A percentile compares a stretch with the other conserved stretches of the same genome.
These are phyloP conservation scores for Casuarina cunninghamiana DNA, from an alignment of 306 rosid species.

Conservation along the genomic window DNA sequence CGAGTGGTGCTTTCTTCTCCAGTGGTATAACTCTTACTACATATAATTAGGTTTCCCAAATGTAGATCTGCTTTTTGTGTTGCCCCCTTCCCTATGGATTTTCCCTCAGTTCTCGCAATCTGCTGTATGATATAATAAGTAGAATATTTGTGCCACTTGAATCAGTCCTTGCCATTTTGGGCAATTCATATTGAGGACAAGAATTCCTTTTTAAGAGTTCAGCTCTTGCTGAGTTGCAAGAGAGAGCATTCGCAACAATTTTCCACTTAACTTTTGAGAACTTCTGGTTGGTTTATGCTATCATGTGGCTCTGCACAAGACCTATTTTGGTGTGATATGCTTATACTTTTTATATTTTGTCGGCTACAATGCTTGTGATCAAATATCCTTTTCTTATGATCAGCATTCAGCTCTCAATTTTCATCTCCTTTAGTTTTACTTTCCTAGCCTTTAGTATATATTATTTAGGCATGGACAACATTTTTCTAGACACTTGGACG, in stretches of 20 bases:
- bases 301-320: not conserved
- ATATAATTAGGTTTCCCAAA: not conserved
- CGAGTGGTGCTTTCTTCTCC: constrained; percentile 92
- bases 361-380: not conserved
- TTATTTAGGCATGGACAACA: not conserved
- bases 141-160: not conserved
- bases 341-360: not conserved
- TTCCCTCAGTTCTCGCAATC: not conserved
- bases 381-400: not conserved
- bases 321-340: not conserved
- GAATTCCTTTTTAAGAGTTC: not conserved
- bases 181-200: not conserved
- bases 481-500: not conserved
- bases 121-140: not conserved
- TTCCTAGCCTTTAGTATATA: not conserved
- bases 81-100: not conserved
- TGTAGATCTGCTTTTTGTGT: not conserved
- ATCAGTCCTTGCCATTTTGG: not conserved
- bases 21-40: constrained; percentile 56
- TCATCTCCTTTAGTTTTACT: not conserved
- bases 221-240: no score
- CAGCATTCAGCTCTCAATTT: not conserved
- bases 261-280: not conserved
- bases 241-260: not conserved
- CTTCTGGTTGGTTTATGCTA: not conserved